Evolutionary conservation across 768 basidiomycete species (phyloP), one percentile per base, ranked within the genome.

Genomic region (Podaxis sp.): DNA sequence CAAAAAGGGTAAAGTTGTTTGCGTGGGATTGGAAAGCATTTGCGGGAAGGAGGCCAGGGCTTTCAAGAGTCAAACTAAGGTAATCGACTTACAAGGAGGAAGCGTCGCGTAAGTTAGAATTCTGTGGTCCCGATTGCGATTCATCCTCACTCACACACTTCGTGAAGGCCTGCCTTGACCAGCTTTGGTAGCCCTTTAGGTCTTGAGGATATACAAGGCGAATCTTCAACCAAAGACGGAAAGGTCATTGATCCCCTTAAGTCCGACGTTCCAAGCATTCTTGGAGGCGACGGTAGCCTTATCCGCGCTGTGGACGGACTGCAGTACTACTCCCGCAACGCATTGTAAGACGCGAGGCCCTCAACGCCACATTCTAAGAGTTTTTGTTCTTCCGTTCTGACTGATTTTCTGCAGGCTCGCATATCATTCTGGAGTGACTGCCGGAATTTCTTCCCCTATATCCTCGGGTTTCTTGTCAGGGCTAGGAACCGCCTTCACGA

Each of bases 231-330:
- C 0, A 77, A 77, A 36, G 90, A 92, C 66, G 90, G 90, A 2
- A 62, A 68, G 22, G 81, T 84, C 4, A 75, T 75, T 53, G 84
- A 86, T 64, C 77, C 81, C 22, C 64, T 85, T 71, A 67, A 70
- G 66, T 65, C 72, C 2, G 70, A 75, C 11, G 69, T 81, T 2
- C 82, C 85, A 3, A 66, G 67, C 6, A 72, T 85, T 56, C 67
- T 86, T 12, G 80, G 81, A 8, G 61, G 61, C 2, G 72, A 77
- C 26, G 75, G 77, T 4, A 73, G 75, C 17, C 61, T 79, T 54
- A 77, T 80, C 24, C 80, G 80, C 38, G 93, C 90, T 8, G 82
- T 82, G 3, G 93, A 95, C 69, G 93, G 93, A 0, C 79, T 92
- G 36, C 82, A 83, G 63, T 93, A 89, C 68, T 80, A 79, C 1